Percentiles rank a stretch among this genome's conserved stretches.
phyloP scores from a whole-genome alignment of 257 asterid species.

The Nicotiana obtusifolia region DNA sequence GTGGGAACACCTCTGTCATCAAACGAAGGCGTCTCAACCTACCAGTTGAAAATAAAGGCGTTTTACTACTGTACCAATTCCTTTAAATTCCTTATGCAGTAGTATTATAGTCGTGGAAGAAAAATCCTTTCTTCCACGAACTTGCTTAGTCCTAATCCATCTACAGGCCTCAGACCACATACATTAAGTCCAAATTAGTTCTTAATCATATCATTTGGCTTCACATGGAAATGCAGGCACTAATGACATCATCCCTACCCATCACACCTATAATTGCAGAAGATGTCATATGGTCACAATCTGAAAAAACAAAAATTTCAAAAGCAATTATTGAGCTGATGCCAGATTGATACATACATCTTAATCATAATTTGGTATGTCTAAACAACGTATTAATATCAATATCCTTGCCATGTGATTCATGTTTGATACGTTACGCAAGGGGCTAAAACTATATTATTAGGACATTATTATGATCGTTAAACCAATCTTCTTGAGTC shows the following conservation, averaged over 20 bases:
- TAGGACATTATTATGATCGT: neutral
- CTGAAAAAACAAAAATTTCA: neutral
- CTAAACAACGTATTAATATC: neutral
- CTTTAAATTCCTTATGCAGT: too few relatives aligned
- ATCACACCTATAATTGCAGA: neutral
- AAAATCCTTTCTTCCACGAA: neutral
- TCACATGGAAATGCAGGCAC: neutral
- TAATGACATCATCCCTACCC: slow-evolving; percentile 4
- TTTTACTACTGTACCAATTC: too few relatives aligned
- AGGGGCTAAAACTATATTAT: neutral
- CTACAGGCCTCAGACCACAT: neutral
- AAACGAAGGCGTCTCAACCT: too few relatives aligned
- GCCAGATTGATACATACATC: neutral
- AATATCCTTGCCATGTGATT: neutral
- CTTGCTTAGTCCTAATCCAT: neutral
- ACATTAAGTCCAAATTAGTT: neutral
- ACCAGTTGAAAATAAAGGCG: too few relatives aligned
- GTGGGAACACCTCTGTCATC: too few relatives aligned
- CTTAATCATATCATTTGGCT: neutral
- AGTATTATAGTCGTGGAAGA: neutral
- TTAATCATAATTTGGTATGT: neutral
- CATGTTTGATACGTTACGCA: neutral
- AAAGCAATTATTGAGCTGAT: neutral
- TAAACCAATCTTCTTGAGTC: neutral
- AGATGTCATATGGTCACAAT: neutral